These are phyloP conservation scores for Euphorbia corollata DNA, from an alignment of 441 rosid species.

Conservation along the genomic window DNA sequence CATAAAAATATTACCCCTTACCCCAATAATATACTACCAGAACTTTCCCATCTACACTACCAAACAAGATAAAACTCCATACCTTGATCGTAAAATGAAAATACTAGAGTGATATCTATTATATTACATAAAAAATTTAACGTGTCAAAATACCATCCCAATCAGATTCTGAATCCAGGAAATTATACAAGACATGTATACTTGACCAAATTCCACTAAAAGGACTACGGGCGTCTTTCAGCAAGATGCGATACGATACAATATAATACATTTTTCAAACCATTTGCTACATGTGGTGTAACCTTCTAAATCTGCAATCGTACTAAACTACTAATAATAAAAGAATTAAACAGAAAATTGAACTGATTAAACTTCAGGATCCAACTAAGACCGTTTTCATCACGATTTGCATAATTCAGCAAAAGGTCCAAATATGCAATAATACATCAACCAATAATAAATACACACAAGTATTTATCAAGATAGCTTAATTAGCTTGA, in stretches of 20 bases:
- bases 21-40: constrained; percentile 18
- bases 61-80: constrained; percentile 11
- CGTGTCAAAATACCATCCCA: background rate
- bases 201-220: constrained; percentile 2
- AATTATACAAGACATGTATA: background rate
- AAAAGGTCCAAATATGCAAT: background rate
- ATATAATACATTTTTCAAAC: background rate
- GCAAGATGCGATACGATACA: background rate
- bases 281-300: background rate
- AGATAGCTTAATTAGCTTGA: background rate
- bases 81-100: constrained; percentile 4
- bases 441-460: constrained; percentile 1
- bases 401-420: background rate
- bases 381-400: background rate
- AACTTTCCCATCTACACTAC: constrained; percentile 13
- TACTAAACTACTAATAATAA: background rate
- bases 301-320: background rate
- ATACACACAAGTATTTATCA: background rate
- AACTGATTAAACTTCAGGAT: background rate
- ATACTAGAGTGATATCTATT: background rate
- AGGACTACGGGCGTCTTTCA: background rate
- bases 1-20: constrained; percentile 22
- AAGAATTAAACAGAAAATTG: background rate
- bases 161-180: constrained; percentile 6
- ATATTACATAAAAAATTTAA: background rate